Base-by-base conservation (phyloP, 2,329 filamentous ascomycete genomes). In the Neonectria ditissima region DNA sequence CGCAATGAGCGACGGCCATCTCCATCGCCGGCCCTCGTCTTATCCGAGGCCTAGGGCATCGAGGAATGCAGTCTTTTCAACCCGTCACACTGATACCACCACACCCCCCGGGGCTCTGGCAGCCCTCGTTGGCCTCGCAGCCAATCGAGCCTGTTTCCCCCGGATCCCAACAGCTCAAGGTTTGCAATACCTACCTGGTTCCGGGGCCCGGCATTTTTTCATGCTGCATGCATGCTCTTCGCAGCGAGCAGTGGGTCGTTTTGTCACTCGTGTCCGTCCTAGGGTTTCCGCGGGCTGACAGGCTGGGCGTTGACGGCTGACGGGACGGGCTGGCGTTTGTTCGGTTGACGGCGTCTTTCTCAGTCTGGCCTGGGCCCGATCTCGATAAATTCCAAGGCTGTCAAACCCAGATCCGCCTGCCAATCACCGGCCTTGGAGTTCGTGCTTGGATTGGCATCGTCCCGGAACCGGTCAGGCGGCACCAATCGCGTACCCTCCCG, bases 401-500 rank as follows among this genome's bases (percentile, higher is more conserved):
- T 52, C 68, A 60, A 55, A 28, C 37, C 34, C 48, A 69, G 67
- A 72, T 73, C 65, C 65, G 18, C 58, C 53, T 60, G 58, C 63
- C 69, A 73, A 73, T 73, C 69, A 69, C 58, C 44, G 55, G 54
- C 50, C 59, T 62, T 65, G 62, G 41, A 59, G 60, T 70, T 71
- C 70, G 71, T 61, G 60, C 54, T 59, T 69, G 45, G 26, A 48
- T n/a, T 28, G 14, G 63, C 48, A 48, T 52, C 45, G 63, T 65
- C 60, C 69, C 68, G 55, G 71, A 74, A 73, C 71, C 71, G 72
- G 67, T 70, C 69, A 67, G 65, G 53, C 57, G 71, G 71, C 70
- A 74, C 71, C 71, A 74, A 74, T 74, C 71, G 69, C 71, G 70
- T 71, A 64, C 67, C 54, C 64, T 74, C 69, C 71, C 71, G 71